These are phyloP conservation scores for Trichoderma breve DNA, from an alignment of 2,329 filamentous ascomycete genomes.

Conservation along the genomic window DNA sequence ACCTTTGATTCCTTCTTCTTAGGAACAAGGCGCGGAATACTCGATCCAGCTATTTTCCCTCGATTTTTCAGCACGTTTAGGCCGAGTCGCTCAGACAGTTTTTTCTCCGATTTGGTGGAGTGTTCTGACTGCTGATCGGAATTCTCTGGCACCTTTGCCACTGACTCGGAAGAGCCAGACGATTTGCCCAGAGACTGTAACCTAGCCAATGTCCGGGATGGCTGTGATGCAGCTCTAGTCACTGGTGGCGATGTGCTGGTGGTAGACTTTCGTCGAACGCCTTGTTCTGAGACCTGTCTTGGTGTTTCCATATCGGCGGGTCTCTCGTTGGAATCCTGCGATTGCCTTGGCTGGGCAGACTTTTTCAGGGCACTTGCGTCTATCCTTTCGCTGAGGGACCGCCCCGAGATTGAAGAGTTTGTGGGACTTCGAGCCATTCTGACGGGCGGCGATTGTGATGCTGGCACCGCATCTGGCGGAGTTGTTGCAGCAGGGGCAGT, in stretches of 20 bases:
- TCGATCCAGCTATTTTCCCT: slow-evolving; percentile 61
- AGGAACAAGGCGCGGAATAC: slow-evolving; percentile 84
- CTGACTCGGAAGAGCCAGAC: slow-evolving; percentile 36
- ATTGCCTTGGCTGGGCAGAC: slow-evolving; percentile 29
- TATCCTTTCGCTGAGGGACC: slow-evolving; percentile 45
- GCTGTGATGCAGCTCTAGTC: slow-evolving; percentile 53
- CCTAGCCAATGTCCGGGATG: slow-evolving; percentile 46
- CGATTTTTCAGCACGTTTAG: slow-evolving; percentile 62
- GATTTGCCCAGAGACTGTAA: slow-evolving; percentile 47
- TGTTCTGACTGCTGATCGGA: slow-evolving; percentile 36
- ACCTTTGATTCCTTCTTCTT: slow-evolving; percentile 75
- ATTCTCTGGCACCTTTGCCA: slow-evolving; percentile 28
- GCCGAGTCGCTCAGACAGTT: slow-evolving; percentile 70
- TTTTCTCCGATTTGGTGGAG: slow-evolving; percentile 63
- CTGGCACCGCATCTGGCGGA: slow-evolving; percentile 8
- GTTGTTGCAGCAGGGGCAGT: background rate
- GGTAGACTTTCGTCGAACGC: slow-evolving; percentile 45
- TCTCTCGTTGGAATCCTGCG: slow-evolving; percentile 32
- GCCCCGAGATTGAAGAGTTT: slow-evolving; percentile 22
- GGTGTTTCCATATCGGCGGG: slow-evolving; percentile 27
- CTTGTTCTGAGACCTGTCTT: slow-evolving; percentile 35
- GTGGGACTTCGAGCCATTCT: slow-evolving; percentile 23
- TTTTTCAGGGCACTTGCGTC: slow-evolving; percentile 53
- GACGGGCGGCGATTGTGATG: slow-evolving; percentile 27
- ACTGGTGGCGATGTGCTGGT: slow-evolving; percentile 51